Evolutionary conservation across 139 green algal species (phyloP), one percentile per base, ranked within the genome.

Genomic region (Prasinococcaceae sp.): DNA sequence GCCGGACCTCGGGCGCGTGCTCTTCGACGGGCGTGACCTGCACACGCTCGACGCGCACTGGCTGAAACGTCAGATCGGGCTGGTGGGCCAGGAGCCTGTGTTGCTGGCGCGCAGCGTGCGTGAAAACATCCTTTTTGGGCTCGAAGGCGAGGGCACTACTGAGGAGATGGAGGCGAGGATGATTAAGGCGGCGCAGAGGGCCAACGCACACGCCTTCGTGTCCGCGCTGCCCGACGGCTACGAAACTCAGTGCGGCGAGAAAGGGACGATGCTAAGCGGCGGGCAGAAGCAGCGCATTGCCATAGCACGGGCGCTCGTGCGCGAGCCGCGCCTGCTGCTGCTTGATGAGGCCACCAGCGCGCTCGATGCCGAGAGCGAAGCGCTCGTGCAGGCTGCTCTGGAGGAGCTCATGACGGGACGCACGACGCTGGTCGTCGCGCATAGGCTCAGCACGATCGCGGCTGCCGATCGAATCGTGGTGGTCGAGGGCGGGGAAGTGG

Each of bases 221-320:
- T 24, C 9, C 42, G 63, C 41, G 47, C 55, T 71, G 17, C 68
- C 73, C 12, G 41, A 70, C 22, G 59, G 55, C 1, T 76, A 71
- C 40, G 25, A 77, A 10, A 84, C 76, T 3, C 28, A 43, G 6
- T 42, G 44, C 4, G 86, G 86, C 10, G 85, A 94, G 59, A 79
- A 85, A 29, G 86, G 86, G 10, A 73, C 90, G 19, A 93, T 86
- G 30, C 73, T 95, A 33, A 79, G 55, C 1, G 86, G 86, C 37
- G 83, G 85, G 1, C 83, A 93, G 74, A 90, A 88, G 68, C 78
- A 88, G 71, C 78, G 84, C 50, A 73, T 94, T 22, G 77, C 75
- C 27, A 75, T 93, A 10, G 82, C 82, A 10, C 70, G 82, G 6
- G 80, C 80, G 5, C 57, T 89, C 30, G 37, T 92, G 8, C 72